Evolutionary conservation across 768 basidiomycete genomes (phyloP).

Genomic region (Tephrocybe sp.): DNA sequence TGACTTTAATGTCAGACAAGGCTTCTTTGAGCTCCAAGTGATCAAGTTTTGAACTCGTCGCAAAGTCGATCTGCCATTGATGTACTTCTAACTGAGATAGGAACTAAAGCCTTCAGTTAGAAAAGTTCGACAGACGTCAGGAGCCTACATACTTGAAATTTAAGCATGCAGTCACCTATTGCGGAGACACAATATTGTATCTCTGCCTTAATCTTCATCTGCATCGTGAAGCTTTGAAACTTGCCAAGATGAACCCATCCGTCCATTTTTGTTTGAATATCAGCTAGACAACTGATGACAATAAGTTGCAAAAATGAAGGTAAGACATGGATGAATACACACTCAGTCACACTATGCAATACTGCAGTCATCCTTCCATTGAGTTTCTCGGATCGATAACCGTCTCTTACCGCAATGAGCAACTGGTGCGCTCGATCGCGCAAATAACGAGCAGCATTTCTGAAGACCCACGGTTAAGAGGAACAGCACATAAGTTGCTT

Average conservation of each 20-base stretch:
- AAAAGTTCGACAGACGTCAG: not conserved
- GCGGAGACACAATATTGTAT: conserved; percentile 43
- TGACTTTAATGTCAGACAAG: conserved; percentile 42
- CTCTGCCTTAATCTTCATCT: conserved; percentile 19
- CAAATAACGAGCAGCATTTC: conserved; percentile 41
- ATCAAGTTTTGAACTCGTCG: conserved; percentile 35
- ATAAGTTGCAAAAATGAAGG: not conserved
- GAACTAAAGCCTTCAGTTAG: conserved; percentile 28
- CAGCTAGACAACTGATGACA: conserved; percentile 23
- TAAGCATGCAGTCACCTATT: conserved; percentile 43
- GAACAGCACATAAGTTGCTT: not conserved
- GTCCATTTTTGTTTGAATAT: conserved; percentile 39
- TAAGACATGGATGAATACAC: not conserved
- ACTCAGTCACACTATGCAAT: conserved; percentile 28
- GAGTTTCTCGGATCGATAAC: conserved; percentile 28
- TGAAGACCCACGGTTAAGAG: conserved; percentile 20
- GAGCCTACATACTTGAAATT: conserved; percentile 38
- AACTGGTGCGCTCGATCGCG: conserved; percentile 44
- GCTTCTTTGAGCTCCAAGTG: conserved; percentile 39
- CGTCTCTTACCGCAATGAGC: conserved; percentile 35
- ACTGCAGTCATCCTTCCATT: conserved; percentile 28
- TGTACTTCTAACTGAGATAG: conserved; percentile 42
- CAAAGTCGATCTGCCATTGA: conserved; percentile 46
- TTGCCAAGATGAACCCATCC: conserved; percentile 38
- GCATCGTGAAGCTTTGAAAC: conserved; percentile 42